Percentiles rank a stretch among this genome's conserved stretches.
Evolutionary conservation across 177 flowering plant species (phyloP).

Genomic region (Vitis hybrid): DNA sequence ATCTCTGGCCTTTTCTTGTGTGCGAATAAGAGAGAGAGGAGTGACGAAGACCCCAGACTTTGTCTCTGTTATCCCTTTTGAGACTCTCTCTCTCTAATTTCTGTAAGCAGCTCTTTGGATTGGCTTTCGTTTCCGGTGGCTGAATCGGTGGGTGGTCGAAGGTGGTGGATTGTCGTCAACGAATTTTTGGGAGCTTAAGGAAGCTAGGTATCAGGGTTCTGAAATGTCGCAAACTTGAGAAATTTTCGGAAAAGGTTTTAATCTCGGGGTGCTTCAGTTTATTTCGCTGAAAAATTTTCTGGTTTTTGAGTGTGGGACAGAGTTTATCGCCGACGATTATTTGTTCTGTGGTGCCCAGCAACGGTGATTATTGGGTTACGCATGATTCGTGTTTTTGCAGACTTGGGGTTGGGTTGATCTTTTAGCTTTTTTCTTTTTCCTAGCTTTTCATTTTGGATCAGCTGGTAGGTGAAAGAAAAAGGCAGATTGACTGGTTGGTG

Average conservation of each 20-base stretch:
- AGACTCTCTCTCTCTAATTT: too few relatives aligned
- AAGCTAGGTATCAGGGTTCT: background rate
- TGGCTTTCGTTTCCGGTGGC: background rate
- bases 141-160: background rate
- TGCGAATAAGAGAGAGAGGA: too few relatives aligned
- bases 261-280: background rate
- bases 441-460: constrained; percentile 15
- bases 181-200: background rate
- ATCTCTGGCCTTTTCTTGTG: too few relatives aligned
- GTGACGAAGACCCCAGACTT: too few relatives aligned
- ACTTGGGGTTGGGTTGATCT: constrained; percentile 6
- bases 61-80: too few relatives aligned
- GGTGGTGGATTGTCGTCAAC: background rate
- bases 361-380: too few relatives aligned
- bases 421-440: constrained; percentile 13
- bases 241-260: background rate
- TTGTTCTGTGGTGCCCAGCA: too few relatives aligned
- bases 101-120: too few relatives aligned
- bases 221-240: background rate
- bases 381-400: constrained; percentile 5
- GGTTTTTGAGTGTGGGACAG: background rate
- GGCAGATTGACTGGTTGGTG: constrained; percentile 46
- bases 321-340: background rate
- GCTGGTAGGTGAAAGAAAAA: constrained; percentile 29
- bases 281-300: background rate